Evolutionary conservation across 2,329 filamentous ascomycete genomes (phyloP).

Genomic region (Corniculantispora saksenae): DNA sequence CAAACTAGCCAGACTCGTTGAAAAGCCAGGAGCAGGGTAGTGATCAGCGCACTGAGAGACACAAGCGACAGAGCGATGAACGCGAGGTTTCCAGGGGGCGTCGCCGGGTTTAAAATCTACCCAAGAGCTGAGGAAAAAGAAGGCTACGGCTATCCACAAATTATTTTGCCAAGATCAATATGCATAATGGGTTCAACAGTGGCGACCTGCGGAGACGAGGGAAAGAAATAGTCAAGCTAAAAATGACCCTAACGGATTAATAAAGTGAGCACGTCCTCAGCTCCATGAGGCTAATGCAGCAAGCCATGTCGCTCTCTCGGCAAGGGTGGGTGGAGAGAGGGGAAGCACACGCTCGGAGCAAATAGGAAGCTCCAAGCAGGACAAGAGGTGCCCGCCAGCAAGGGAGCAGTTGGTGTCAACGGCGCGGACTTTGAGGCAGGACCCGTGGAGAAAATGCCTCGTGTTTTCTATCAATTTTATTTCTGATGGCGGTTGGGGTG

Average conservation of each 20-base stretch:
- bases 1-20: neutral
- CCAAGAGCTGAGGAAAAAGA: neutral
- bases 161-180: conserved; percentile 6
- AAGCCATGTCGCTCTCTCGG: neutral
- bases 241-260: neutral
- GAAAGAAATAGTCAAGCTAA: neutral
- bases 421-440: neutral
- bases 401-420: neutral
- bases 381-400: neutral
- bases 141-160: neutral
- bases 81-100: neutral
- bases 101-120: conserved; percentile 5
- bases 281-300: conserved; percentile 24
- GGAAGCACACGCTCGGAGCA: neutral
- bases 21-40: neutral
- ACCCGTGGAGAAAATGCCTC: conserved; percentile 2
- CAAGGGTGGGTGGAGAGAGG: neutral
- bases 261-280: conserved; percentile 27
- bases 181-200: neutral
- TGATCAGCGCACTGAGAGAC: conserved; percentile 4
- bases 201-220: neutral
- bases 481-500: neutral
- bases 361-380: conserved; percentile 5
- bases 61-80: neutral
- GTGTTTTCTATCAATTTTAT: neutral